Evolutionary conservation across 208 protist genomes (phyloP), one percentile per base, ranked within the genome.

Genomic region (Crithidia thermophila): DNA sequence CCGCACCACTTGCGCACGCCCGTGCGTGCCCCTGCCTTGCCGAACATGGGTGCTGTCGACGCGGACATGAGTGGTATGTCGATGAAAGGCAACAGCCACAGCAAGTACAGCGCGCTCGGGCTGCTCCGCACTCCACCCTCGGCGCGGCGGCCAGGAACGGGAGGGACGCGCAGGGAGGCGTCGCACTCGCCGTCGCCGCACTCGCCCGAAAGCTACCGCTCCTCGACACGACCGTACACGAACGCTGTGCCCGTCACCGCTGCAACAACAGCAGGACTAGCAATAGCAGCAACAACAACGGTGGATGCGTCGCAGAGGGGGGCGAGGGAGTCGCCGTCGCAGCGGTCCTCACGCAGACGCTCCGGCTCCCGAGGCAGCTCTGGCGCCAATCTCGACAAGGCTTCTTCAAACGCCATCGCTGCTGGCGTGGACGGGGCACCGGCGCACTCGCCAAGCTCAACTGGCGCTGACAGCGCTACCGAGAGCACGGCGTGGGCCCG

Each of bases 321-420:
- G n/a, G n/a, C n/a, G n/a, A n/a, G n/a, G n/a, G 45, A 56, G 49
- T 21, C 23, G 25, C 62, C 20, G 14, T 50, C 51, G 18, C 52
- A 36, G 27, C 68, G 69, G 4, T 63, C 57, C 3, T 31, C 42
- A 9, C 23, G 57, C 10, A 59, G 69, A 3, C 69, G 69, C 9
- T 75, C 69, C 55, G 58, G 39, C 21, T 68, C 69, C 28, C 69
- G 69, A 5, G 69, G 68, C 30, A 74, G 60, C 59, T 31, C 42
- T 37, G 28, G 46, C 27, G 16, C 25, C 9, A 5, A 49, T 11
- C 33, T 30, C 7, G n/a, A 42, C 11, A 7, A 36, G 2, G 27
- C 21, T 49, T 7, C 5, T 8, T 21, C 30, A 23, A 59, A 16
- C 36, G n/a, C 36, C 16, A 21, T 39, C 13, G 45, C 34, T 11